Evolutionary conservation across 257 asterid genomes (phyloP).

Genomic region (Echites panduratus): DNA sequence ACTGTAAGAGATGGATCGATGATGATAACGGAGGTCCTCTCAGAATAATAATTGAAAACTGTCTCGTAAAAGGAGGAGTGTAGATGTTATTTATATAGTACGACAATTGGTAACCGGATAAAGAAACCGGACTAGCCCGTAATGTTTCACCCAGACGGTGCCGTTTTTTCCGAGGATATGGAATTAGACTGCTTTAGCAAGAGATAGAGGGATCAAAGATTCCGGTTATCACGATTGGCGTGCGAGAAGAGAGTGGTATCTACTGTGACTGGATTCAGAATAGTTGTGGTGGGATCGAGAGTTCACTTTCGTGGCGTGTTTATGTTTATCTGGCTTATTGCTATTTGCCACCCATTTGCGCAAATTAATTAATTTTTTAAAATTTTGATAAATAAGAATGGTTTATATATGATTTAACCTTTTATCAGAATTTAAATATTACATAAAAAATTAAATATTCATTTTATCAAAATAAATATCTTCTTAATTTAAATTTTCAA

Average conservation of each 20-base stretch:
- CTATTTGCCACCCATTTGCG: no score
- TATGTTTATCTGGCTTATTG: no score
- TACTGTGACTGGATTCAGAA: neutral
- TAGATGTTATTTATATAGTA: neutral
- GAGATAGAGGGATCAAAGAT: neutral
- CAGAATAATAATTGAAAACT: neutral
- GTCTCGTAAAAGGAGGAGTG: neutral
- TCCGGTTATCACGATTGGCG: slow-evolving; percentile 15
- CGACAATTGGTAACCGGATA: neutral
- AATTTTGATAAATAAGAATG: no score
- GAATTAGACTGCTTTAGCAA: neutral
- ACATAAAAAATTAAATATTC: no score
- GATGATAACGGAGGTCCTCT: neutral
- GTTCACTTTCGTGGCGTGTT: no score
- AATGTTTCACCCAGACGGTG: neutral
- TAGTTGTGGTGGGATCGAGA: neutral
- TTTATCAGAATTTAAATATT: no score
- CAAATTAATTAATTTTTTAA: no score
- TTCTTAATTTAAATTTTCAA: no score
- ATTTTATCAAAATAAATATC: no score
- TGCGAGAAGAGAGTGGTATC: slow-evolving; percentile 10
- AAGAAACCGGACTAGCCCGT: neutral
- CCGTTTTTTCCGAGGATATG: neutral
- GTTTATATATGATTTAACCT: no score
- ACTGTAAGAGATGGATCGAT: neutral